Base-by-base conservation (phyloP, 1,139 yeast genomes). In the Taphrina communis region DNA sequence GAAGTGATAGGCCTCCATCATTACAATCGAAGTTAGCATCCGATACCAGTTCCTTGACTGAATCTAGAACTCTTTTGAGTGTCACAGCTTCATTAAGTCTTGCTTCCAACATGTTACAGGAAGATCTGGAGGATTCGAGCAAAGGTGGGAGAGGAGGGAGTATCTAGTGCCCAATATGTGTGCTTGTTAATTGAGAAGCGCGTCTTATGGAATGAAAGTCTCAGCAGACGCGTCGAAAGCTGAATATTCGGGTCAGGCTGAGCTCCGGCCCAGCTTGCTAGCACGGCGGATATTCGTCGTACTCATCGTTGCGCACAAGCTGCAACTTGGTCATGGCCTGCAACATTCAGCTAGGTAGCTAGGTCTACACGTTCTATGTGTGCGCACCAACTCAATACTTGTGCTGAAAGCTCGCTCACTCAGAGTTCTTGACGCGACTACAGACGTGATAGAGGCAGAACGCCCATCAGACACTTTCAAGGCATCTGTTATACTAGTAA, bases 11-110 rank as follows among this genome's bases (percentile, higher is more conserved):
- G 73, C 99, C 99, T 73, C 88, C 86, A 79, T 90, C 96, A 25
- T 96, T 87, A 81, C 98, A 94, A 81, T 93, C 96, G 83, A 94
- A 91, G 84, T 61, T 69, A 19, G 70, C 71, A 31, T 71, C 72
- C 11, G 69, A 46, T n/a, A 67, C 71, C 55, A 66, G 66, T 19
- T 46, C 65, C 35, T 58, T 56, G 25, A 67, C 62, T 14, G 71
- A 70, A 44, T 61, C 69, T 42, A 71, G 62, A 39, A 84, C 86
- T 76, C 90, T 91, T 81, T 94, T 94, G 78, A 95, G 86, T 75
- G 92, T 85, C 72, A 93, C 85, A 72, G 99, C 97, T 82, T 92
- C 93, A 76, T 89, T 94, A 75, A 94, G 90, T 83, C 92, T 92
- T 74, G 97, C 99, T 86, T 94, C 99, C 83, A 94, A 87, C 98